Evolutionary conservation across 805 yeast species (phyloP).

Genomic region (Candida orba): DNA sequence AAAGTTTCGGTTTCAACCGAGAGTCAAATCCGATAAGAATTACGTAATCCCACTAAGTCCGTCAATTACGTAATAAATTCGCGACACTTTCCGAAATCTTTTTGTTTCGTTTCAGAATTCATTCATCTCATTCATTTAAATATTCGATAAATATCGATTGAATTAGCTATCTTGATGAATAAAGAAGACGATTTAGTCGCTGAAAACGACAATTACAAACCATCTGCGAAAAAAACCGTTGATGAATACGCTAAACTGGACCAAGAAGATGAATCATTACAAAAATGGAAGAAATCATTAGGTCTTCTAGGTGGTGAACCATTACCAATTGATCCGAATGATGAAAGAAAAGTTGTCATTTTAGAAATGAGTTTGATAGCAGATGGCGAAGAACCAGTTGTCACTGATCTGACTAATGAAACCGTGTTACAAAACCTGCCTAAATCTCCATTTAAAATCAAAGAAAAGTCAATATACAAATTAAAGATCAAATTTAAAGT

Average conservation of each 20-base stretch:
- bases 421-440: slow-evolving; percentile 50
- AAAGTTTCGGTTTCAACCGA: slow-evolving; percentile 1
- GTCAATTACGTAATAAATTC: too few species aligned
- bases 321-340: slow-evolving; percentile 61
- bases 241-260: slow-evolving; percentile 79
- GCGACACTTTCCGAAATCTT: background rate
- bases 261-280: slow-evolving; percentile 84
- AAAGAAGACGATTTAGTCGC: slow-evolving; percentile 51
- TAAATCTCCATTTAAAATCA: slow-evolving; percentile 64
- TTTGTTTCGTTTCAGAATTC: too few species aligned
- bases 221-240: slow-evolving; percentile 60
- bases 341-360: slow-evolving; percentile 68
- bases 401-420: slow-evolving; percentile 58
- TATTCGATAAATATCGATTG: too few species aligned
- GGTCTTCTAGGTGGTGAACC: slow-evolving; percentile 61
- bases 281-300: slow-evolving; percentile 85
- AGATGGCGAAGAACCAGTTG: slow-evolving; percentile 63
- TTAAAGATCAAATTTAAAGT: slow-evolving; percentile 71
- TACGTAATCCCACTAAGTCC: too few species aligned
- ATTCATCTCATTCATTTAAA: too few species aligned
- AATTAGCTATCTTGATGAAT: too few species aligned
- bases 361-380: slow-evolving; percentile 66
- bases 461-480: slow-evolving; percentile 70
- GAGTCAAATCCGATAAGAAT: background rate
- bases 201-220: slow-evolving; percentile 51